phyloP scores from a whole-genome alignment of 257 asterid genomes.

The Voacanga thouarsii region DNA sequence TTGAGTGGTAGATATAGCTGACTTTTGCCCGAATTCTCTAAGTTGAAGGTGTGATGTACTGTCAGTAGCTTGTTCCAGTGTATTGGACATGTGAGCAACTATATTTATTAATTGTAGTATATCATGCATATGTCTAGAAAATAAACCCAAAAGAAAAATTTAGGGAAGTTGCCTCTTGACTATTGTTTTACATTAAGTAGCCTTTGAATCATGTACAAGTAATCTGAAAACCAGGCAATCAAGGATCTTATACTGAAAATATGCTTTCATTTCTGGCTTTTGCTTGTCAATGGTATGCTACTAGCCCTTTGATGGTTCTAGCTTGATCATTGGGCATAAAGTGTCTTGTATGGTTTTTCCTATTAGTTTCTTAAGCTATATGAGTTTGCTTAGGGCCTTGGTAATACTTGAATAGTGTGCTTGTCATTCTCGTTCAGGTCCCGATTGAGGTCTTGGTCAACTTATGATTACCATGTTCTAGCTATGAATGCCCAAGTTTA shows the following conservation, averaged over 20 bases:
- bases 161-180: neutral
- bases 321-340: neutral
- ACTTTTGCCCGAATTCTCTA: neutral
- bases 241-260: neutral
- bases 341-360: neutral
- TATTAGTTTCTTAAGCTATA: neutral
- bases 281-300: neutral
- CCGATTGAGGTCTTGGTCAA: neutral
- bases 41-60: neutral
- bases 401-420: neutral
- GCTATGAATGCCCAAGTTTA: neutral
- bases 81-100: neutral
- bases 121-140: too few species aligned
- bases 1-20: neutral
- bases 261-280: neutral
- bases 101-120: neutral
- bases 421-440: neutral
- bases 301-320: neutral
- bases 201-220: neutral
- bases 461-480: neutral
- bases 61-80: neutral
- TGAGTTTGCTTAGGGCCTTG: neutral
- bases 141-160: neutral
- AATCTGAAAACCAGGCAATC: neutral
- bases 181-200: neutral